phyloP scores from a whole-genome alignment of 2,329 filamentous ascomycete genomes.

The Aurifilum marmelostoma region DNA sequence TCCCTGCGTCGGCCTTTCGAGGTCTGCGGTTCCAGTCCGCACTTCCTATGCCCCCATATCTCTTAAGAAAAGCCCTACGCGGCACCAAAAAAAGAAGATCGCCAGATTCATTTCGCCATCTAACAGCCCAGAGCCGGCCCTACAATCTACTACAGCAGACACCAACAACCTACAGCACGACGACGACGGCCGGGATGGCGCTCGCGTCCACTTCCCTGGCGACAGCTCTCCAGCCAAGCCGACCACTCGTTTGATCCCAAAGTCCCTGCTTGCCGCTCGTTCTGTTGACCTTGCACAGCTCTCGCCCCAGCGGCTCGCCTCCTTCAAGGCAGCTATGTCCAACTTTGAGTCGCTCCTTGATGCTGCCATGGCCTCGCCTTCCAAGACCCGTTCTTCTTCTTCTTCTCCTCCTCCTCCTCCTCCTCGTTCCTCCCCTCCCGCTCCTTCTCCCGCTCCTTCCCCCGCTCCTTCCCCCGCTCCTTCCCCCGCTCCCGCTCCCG shows the following conservation, averaged over 20 bases:
- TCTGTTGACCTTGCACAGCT: slow-evolving; percentile 6
- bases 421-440: too few species aligned
- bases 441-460: too few species aligned
- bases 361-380: slow-evolving; percentile 3
- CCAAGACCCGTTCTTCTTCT: not conserved
- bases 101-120: slow-evolving; percentile 12
- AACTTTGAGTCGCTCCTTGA: slow-evolving; percentile 7
- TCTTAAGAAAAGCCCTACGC: slow-evolving; percentile 7
- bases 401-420: not conserved
- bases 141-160: not conserved
- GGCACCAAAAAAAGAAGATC: slow-evolving; percentile 15
- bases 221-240: slow-evolving; percentile 1
- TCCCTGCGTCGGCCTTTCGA: slow-evolving; percentile 6
- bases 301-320: slow-evolving; percentile 7
- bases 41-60: not conserved
- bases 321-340: slow-evolving; percentile 7
- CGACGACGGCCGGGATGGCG: not conserved
- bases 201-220: not conserved
- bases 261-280: not conserved
- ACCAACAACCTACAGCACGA: not conserved
- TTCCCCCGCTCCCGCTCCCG: too few species aligned
- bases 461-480: not conserved
- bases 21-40: slow-evolving; percentile 17
- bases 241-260: not conserved
- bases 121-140: not conserved